These are phyloP conservation scores for Hansenula lynferdii DNA, from an alignment of 1,139 yeast species.

Conservation along the genomic window DNA sequence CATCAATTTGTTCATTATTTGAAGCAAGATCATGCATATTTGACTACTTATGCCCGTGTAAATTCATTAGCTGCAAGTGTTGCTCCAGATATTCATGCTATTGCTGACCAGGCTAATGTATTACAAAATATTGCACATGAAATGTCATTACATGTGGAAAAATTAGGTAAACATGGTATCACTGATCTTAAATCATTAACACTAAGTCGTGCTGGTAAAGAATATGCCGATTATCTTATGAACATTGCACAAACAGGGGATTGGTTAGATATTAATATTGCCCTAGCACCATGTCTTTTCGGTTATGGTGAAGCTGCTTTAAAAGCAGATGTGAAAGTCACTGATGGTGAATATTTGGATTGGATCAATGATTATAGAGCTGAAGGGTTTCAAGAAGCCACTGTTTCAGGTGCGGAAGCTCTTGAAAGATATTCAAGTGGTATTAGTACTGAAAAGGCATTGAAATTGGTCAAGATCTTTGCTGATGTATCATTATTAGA, in stretches of 20 bases:
- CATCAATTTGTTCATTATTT: conserved; percentile 53
- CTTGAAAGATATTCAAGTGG: conserved; percentile 39
- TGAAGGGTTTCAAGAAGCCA: conserved; percentile 51
- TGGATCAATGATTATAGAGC: conserved; percentile 64
- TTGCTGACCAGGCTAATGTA: conserved; percentile 47
- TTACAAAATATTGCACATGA: conserved; percentile 52
- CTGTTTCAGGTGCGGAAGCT: conserved; percentile 40
- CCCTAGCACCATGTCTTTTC: conserved; percentile 72
- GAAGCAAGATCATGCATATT: conserved; percentile 68
- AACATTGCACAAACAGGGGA: conserved; percentile 49
- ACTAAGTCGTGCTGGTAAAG: conserved; percentile 45
- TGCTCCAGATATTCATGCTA: conserved; percentile 51
- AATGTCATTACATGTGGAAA: conserved; percentile 48
- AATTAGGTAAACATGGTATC: conserved; percentile 44
- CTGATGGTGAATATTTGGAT: conserved; percentile 33
- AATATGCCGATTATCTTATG: conserved; percentile 55
- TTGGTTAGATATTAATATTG: conserved; percentile 61
- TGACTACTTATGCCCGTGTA: conserved; percentile 64
- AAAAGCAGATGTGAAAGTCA: conserved; percentile 13
- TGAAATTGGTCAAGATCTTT: conserved; percentile 54
- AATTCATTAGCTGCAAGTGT: conserved; percentile 63
- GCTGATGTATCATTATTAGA: conserved; percentile 56
- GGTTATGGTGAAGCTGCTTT: conserved; percentile 54
- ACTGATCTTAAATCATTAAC: conserved; percentile 39
- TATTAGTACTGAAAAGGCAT: conserved; percentile 34